These are phyloP conservation scores for Teunomyces panamensis DNA, from an alignment of 805 yeast genomes.

Conservation along the genomic window DNA sequence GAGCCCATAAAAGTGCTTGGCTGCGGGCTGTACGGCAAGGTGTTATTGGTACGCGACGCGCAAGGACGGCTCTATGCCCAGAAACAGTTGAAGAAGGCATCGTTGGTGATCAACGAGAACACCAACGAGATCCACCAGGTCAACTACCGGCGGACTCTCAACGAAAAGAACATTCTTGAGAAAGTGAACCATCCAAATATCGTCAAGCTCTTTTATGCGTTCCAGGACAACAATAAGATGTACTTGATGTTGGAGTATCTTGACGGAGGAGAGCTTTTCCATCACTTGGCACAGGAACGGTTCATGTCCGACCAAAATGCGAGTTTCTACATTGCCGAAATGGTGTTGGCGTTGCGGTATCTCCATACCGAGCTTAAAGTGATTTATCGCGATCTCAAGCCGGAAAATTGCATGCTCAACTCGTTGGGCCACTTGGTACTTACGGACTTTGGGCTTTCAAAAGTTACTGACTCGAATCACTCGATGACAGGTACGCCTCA, in stretches of 20 bases:
- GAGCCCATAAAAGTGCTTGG: constrained; percentile 44
- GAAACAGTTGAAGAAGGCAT: constrained; percentile 41
- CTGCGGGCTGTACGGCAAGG: constrained; percentile 44
- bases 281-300: constrained; percentile 30
- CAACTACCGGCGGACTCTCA: constrained; percentile 37
- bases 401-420: constrained; percentile 45
- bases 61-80: constrained; percentile 42
- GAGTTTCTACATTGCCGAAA: constrained; percentile 41
- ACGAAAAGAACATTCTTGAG: constrained; percentile 40
- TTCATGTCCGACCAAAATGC: constrained; percentile 34
- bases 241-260: constrained; percentile 43
- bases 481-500: constrained; percentile 46
- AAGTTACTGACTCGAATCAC: constrained; percentile 23
- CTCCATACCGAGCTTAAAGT: constrained; percentile 37
- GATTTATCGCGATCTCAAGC: constrained; percentile 43
- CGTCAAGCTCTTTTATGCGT: constrained; percentile 43
- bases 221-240: constrained; percentile 43
- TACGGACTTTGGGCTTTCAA: constrained; percentile 45
- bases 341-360: constrained; percentile 38
- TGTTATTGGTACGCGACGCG: constrained; percentile 37
- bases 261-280: constrained; percentile 46
- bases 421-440: constrained; percentile 39
- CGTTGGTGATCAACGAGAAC: constrained; percentile 31
- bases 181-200: constrained; percentile 43
- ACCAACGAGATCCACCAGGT: constrained; percentile 29